Conservation (phyloP, 2,329 filamentous ascomycete genomes). For the Colletotrichum musae region DNA sequence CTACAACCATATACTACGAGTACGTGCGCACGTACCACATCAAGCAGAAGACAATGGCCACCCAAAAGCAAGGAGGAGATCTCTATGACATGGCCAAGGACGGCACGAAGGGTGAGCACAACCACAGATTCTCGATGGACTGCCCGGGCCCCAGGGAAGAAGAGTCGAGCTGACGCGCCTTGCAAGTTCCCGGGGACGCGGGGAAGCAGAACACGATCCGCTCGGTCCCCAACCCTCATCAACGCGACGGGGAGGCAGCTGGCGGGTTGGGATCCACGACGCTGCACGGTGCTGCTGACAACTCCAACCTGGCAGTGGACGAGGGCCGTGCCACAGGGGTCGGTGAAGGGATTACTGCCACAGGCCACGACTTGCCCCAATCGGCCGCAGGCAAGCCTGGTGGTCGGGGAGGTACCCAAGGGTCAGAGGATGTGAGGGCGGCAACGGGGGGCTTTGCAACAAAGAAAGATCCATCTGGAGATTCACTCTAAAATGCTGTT, state of each 20-base stretch:
- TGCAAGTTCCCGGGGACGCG: conserved; percentile 12
- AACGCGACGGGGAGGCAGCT: background rate
- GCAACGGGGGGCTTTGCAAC: conserved; percentile 7
- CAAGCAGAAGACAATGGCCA: background rate
- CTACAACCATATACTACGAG: background rate
- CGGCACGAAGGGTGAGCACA: background rate
- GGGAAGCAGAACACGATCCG: conserved; percentile 26
- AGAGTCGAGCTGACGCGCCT: background rate
- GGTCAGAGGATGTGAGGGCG: conserved; percentile 12
- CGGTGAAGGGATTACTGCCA: conserved; percentile 21
- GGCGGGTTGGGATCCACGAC: conserved; percentile 16
- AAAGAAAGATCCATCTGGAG: background rate
- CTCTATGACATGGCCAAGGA: conserved; percentile 27
- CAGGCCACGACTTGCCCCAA: conserved; percentile 17
- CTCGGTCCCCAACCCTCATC: conserved; percentile 21
- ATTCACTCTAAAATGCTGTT: too few relatives aligned
- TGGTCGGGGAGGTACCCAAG: conserved; percentile 22
- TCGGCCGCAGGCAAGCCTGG: conserved; percentile 25
- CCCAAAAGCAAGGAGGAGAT: conserved; percentile 23
- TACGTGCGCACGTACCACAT: too few relatives aligned
- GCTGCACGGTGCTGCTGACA: conserved; percentile 18
- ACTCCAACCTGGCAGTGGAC: background rate
- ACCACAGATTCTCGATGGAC: too few relatives aligned
- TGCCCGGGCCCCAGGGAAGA: too few relatives aligned
- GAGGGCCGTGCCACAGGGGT: conserved; percentile 17